Base-by-base conservation (phyloP, 202 grass and related monocot species). In the Thinopyrum obtusiflorum region DNA sequence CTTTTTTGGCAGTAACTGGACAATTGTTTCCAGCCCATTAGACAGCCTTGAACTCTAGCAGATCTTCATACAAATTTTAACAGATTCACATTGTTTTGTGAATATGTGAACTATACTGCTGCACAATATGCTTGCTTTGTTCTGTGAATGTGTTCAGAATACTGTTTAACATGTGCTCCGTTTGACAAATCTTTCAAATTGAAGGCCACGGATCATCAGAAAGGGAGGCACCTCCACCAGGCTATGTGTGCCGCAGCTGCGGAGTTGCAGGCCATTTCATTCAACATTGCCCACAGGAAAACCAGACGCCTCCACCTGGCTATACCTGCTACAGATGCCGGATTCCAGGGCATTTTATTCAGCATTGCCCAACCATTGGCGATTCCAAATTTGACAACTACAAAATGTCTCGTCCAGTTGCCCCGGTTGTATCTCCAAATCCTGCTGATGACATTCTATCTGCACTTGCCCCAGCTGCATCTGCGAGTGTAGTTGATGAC, bases 291-390 rank as follows among this genome's bases (percentile, higher is more conserved):
- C 64, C 39, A 70, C 81, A 68, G 77, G 76, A 90, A 68, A 85
- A 33, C 80, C 83, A 85, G 90, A 81, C 23, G 27, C 83, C 93
- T 83, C 90, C 88, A 62, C 85, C 93, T 80, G 93, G 93, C 39
- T 91, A 91, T 65, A 46, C 77, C 33, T 91, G 85, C 89, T 76
- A 77, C 82, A 82, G 85, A 85, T 91, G 85, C 64, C 77, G 24
- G 72, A 65, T 59, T 53, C 71, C 89, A 77, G 89, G 89, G 70
- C 90, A 92, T 76, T 92, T 92, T 63, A 92, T 92, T 64, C 90
- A 89, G 2, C 90, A 89, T 26, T 92, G 90, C 17, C 80, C 76
- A 0, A 92, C 62, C 11, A 87, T 87, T 77, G 80, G 69, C 11
- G 87, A 92, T 80, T 20, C 87, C 32, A 80, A 77, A 36, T 92